phyloP scores from a whole-genome alignment of 2,329 filamentous ascomycete genomes.

The Akanthomyces lecanii region DNA sequence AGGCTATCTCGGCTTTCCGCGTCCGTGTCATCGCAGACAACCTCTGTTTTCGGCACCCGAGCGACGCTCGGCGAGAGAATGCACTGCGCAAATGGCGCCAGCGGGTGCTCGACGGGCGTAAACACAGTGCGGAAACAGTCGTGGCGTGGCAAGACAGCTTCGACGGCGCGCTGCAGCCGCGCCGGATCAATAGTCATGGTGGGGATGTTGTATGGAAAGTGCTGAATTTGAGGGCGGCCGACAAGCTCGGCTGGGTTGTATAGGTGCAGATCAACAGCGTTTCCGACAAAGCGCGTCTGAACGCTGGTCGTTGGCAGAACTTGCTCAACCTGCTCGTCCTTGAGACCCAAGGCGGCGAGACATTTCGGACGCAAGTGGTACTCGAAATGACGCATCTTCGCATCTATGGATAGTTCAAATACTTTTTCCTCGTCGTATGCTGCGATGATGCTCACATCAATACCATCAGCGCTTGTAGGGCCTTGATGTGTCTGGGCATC shows the following conservation, averaged over 20 bases:
- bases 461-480: too few relatives aligned
- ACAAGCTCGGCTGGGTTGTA: neutral
- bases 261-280: neutral
- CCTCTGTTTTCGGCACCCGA: too few relatives aligned
- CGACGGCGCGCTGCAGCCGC: conserved; percentile 17
- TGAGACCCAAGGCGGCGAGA: neutral
- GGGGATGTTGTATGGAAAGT: conserved; percentile 16
- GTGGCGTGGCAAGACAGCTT: conserved; percentile 2
- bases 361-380: conserved; percentile 6
- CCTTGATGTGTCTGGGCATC: too few relatives aligned
- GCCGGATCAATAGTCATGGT: neutral
- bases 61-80: too few relatives aligned
- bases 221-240: neutral
- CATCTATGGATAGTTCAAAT: neutral
- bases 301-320: conserved; percentile 11
- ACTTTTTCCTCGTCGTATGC: conserved; percentile 10
- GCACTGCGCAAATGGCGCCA: neutral
- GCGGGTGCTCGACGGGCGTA: conserved; percentile 9
- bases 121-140: conserved; percentile 19
- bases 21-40: too few relatives aligned
- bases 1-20: too few relatives aligned
- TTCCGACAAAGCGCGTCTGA: neutral
- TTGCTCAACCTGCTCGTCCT: neutral
- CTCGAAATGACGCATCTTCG: conserved; percentile 12
- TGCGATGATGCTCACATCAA: neutral